Conservation (phyloP, 176 grass and related monocot genomes). For the Lolium multiflorum region DNA sequence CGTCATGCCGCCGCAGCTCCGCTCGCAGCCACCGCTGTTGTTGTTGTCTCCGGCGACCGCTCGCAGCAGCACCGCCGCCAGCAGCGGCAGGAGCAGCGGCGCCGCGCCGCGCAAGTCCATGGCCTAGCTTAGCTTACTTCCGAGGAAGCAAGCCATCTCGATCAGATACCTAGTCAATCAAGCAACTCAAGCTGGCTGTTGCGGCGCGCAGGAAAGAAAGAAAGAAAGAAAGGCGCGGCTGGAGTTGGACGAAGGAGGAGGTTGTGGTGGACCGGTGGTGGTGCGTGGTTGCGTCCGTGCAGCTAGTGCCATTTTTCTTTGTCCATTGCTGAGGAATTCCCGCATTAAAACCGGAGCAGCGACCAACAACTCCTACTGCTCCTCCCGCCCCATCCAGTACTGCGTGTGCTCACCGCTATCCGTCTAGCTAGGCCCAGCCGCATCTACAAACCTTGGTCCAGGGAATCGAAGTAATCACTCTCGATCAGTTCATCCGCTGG, state of each 20-base stretch:
- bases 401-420: neutral
- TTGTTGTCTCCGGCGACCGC: neutral
- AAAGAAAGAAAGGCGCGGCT: constrained; percentile 12
- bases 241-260: constrained; percentile 4
- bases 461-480: neutral
- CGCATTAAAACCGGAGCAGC: constrained; percentile 53
- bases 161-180: neutral
- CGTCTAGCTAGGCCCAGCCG: neutral
- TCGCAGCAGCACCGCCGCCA: neutral
- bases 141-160: neutral
- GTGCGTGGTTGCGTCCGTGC: no score
- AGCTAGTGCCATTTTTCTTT: neutral
- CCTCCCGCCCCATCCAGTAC: no score
- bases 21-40: constrained; percentile 7
- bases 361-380: constrained; percentile 36
- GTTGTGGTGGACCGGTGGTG: neutral
- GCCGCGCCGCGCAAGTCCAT: constrained; percentile 4
- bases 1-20: constrained; percentile 12
- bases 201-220: neutral
- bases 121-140: neutral
- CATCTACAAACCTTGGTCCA: neutral
- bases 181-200: neutral
- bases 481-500: neutral
- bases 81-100: constrained; percentile 8
- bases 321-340: constrained; percentile 34